Percentiles rank a stretch among this genome's conserved stretches.
Conservation (phyloP, 78 protist species). For the Acrasis kona region DNA sequence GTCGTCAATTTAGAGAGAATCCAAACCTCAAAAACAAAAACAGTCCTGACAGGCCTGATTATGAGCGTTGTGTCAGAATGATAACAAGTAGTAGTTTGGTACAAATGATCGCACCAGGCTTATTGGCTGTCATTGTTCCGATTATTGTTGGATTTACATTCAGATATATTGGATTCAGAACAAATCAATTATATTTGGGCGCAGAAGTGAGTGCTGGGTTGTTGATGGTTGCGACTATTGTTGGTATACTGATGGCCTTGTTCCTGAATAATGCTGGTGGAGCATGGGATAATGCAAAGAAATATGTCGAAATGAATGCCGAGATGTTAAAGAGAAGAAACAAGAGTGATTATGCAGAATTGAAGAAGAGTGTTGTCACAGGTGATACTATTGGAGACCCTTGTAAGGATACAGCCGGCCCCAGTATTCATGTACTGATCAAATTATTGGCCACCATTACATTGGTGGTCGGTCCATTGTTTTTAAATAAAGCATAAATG, state of each 20-base stretch:
- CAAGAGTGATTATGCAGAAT: too few species aligned
- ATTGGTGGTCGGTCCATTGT: slow-evolving; percentile 26
- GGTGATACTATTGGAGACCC: slow-evolving; percentile 83
- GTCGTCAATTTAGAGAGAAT: slow-evolving; percentile 30
- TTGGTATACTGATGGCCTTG: slow-evolving; percentile 32
- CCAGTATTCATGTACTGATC: slow-evolving; percentile 54
- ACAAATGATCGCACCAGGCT: slow-evolving; percentile 46
- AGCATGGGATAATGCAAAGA: slow-evolving; percentile 86
- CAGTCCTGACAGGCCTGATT: slow-evolving; percentile 25
- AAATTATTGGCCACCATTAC: slow-evolving; percentile 52
- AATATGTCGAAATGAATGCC: slow-evolving; percentile 61
- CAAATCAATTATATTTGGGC: slow-evolving; percentile 11
- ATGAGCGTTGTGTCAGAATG: slow-evolving; percentile 43
- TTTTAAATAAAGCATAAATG: too few species aligned
- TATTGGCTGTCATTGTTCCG: slow-evolving; percentile 32
- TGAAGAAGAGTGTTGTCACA: slow-evolving; percentile 39
- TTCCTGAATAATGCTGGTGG: slow-evolving; percentile 66
- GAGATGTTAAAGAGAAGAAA: too few species aligned
- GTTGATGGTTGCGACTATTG: slow-evolving; percentile 43
- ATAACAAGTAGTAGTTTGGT: slow-evolving; percentile 43
- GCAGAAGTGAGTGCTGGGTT: slow-evolving; percentile 33
- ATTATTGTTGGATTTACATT: slow-evolving; percentile 28
- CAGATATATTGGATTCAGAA: slow-evolving; percentile 11
- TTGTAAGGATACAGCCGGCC: slow-evolving; percentile 71
- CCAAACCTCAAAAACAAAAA: slow-evolving; percentile 28